Evolutionary conservation across 2,329 filamentous ascomycete species (phyloP).

Genomic region (Fusarium multiceps): DNA sequence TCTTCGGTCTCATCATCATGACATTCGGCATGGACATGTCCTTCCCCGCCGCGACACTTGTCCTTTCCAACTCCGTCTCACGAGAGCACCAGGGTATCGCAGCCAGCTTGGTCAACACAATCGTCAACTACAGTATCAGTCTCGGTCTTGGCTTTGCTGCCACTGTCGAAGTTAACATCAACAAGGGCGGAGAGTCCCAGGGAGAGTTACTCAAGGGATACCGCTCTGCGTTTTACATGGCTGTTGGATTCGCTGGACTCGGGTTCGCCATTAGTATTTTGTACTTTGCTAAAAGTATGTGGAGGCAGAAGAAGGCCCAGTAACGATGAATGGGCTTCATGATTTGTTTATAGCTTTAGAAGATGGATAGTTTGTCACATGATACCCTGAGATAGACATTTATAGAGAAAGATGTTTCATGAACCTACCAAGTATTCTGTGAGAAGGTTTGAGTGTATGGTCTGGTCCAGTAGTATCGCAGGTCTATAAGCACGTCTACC

Average conservation of each 20-base stretch:
- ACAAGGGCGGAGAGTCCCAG: slow-evolving; percentile 37
- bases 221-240: slow-evolving; percentile 29
- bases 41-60: slow-evolving; percentile 70
- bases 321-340: neutral
- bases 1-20: slow-evolving; percentile 68
- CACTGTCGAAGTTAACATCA: slow-evolving; percentile 64
- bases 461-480: neutral
- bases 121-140: slow-evolving; percentile 76
- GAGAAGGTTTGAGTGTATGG: neutral
- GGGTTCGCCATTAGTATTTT: slow-evolving; percentile 23
- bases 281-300: slow-evolving; percentile 31
- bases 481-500: neutral
- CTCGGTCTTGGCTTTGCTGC: slow-evolving; percentile 74
- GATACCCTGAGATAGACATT: slow-evolving; percentile 1
- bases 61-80: slow-evolving; percentile 65
- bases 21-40: slow-evolving; percentile 73
- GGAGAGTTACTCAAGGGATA: slow-evolving; percentile 24
- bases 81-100: slow-evolving; percentile 60
- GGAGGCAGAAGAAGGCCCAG: neutral
- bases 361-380: neutral
- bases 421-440: neutral
- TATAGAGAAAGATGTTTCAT: neutral
- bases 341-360: neutral
- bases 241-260: slow-evolving; percentile 22
- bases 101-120: slow-evolving; percentile 68